phyloP scores from a whole-genome alignment of 2,329 filamentous ascomycete genomes.

The Penicillium paneum region DNA sequence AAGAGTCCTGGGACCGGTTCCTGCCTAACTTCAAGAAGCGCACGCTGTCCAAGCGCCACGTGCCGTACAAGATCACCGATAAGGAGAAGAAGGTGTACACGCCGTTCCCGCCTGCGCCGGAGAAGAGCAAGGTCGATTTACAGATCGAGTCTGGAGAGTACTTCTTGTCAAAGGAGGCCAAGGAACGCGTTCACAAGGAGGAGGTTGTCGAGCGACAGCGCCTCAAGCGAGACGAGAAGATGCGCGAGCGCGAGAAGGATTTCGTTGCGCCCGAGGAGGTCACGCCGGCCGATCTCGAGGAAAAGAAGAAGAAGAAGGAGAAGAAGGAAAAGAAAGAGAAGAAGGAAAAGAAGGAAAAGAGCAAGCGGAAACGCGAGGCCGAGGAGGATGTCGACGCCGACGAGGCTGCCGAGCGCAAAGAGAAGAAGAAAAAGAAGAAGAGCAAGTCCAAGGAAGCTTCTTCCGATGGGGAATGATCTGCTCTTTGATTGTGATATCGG shows the following conservation, averaged over 20 bases:
- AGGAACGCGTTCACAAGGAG: conserved; percentile 76
- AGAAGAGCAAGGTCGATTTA: conserved; percentile 98
- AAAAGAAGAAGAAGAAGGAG: conserved; percentile 52
- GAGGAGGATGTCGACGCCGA: conserved; percentile 34
- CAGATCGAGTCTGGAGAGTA: conserved; percentile 99
- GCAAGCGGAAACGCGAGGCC: conserved; percentile 40
- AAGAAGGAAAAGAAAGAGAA: conserved; percentile 47
- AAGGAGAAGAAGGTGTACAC: conserved; percentile 95
- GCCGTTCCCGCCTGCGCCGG: conserved; percentile 90
- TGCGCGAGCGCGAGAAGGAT: conserved; percentile 77
- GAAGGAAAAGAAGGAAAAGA: conserved; percentile 46
- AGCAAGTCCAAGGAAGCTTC: conserved; percentile 35
- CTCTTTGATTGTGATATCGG: conserved; percentile 15
- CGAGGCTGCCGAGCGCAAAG: conserved; percentile 53
- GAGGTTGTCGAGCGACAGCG: conserved; percentile 80
- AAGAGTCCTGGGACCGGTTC: conserved; percentile 94
- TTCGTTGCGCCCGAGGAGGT: conserved; percentile 84
- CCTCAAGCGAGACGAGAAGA: conserved; percentile 82
- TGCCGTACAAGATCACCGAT: conserved; percentile 82
- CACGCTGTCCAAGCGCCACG: conserved; percentile 76
- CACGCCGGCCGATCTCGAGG: conserved; percentile 53
- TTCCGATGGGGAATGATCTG: conserved; percentile 27
- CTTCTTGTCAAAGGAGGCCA: conserved; percentile 88
- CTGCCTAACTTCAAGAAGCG: conserved; percentile 96
- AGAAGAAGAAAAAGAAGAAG: conserved; percentile 56